Evolutionary conservation across 1,139 yeast species (phyloP), one percentile per base, ranked within the genome.

Genomic region (Pneumocystis jirovecii): DNA sequence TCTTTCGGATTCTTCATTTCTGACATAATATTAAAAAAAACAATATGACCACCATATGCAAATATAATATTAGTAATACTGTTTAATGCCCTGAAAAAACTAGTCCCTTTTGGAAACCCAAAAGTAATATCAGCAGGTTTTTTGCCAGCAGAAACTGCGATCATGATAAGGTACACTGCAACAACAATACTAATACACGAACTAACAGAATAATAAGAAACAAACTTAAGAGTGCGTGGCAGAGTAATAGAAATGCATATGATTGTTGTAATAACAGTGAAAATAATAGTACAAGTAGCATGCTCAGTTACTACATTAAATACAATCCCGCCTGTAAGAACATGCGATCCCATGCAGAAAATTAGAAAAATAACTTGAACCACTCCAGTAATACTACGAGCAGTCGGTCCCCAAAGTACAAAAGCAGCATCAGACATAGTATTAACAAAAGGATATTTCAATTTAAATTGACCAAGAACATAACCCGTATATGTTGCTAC

Each of bases 241-340:
- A 63, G 40, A 29, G 62, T 61, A 61, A 63, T 31, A 60, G 56
- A 29, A 39, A 63, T 57, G 8, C 65, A 62, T 34, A 64, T 57
- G 39, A 64, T 29, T 12, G 29, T 37, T 37, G 35, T 35, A 10
- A 63, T n/a, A 34, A 64, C 4, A 19, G 60, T 39, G 12, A 62
- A 57, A 17, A 62, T 62, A 19, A 64, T 34, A 19, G 66, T 64
- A 12, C 66, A 64, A 44, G 60, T 17, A 15, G 60, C 39, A 31
- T 62, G 62, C 21, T 57, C 65, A 21, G 66, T 44, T 15, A 64
- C 15, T 12, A 61, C 57, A 44, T 63, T 64, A n/a, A 64, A 64
- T 45, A 62, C 31, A 12, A 25, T 15, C 12, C 34, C 57, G 25
- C 56, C 29, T 6, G 29, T 44, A 44, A 44, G 56, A 44, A 44